Base-by-base conservation (phyloP, 805 yeast species). In the Kockiozyma suomiensis region DNA sequence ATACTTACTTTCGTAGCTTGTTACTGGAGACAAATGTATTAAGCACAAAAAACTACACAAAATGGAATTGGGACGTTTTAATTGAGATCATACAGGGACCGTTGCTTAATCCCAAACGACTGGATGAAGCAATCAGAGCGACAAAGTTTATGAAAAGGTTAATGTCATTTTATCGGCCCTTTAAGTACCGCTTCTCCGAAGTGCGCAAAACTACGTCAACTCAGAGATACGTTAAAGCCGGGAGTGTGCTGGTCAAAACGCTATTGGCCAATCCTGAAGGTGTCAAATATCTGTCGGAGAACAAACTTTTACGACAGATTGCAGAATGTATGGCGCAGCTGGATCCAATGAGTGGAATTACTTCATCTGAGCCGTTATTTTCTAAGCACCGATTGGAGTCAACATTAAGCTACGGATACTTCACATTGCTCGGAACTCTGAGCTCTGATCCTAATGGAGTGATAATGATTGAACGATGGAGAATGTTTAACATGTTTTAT, bases 311-410 rank as follows among this genome's bases (percentile, higher is more conserved):
- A 37, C 88, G 96, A 1, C 98, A 93, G 70, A 79, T 93, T 53
- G 91, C 96, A 0, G 97, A 94, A 67, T 85, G 96, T 52, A 77
- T 93, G 43, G 94, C 94, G 0, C 96, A 89, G 72, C 76, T 89
- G 21, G 96, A 88, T 68, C 93, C 93, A 0, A 80, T 78, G 70
- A 85, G 91, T 70, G 96, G 96, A 0, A 81, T 90, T 33, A 75
- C 79, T 3, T 84, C 94, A 0, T 74, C 81, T 1, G 93, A 87
- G 50, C 94, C 96, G 13, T 80, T 93, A 1, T 83, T 93, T 57
- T 83, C 90, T 1, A 79, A 77, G 43, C 74, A 74, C 2, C 75
- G 88, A 38, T 72, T 93, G 47, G 82, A 82, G 40, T 76, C 79
- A 0, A 88, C 96, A 2, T 71, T 88, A 23, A 83, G 90, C 45